Conservation (phyloP, 257 asterid genomes). For the Coffea eugenioides region DNA sequence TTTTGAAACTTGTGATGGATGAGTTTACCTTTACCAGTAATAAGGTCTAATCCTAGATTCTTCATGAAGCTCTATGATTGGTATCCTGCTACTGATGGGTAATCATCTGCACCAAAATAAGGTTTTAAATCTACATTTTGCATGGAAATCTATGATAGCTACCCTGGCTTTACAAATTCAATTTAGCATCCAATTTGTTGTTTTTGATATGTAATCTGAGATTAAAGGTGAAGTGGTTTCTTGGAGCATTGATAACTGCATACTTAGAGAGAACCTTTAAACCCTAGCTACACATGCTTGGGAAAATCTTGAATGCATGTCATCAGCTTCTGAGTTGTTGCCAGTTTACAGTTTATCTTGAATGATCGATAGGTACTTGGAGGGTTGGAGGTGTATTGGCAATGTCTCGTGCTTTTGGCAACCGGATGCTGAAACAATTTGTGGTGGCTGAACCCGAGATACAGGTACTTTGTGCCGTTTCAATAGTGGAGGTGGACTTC, state of each 20-base stretch:
- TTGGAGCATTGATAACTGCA: neutral
- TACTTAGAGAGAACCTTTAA: neutral
- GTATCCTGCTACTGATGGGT: neutral
- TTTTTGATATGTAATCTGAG: neutral
- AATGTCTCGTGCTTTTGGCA: constrained; percentile 99
- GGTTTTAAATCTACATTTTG: neutral
- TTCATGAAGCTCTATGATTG: neutral
- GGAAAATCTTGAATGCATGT: neutral
- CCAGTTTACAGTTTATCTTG: constrained; percentile 13
- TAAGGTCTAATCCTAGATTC: neutral
- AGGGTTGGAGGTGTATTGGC: constrained; percentile 99
- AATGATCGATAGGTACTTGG: constrained; percentile 78
- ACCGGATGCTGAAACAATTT: constrained; percentile 92
- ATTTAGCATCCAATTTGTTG: neutral
- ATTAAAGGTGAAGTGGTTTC: neutral
- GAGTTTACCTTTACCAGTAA: neutral
- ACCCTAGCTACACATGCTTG: constrained; percentile 5
- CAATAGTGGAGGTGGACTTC: neutral
- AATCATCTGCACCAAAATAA: neutral
- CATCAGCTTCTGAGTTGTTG: neutral
- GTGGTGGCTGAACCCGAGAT: constrained; percentile 99
- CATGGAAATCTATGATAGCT: neutral
- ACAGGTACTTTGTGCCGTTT: constrained; percentile 53
- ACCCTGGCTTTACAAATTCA: neutral
- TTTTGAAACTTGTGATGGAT: constrained; percentile 6